These are phyloP conservation scores for Malassezia psittaci DNA, from an alignment of 1,284 basidiomycete species.

Conservation along the genomic window DNA sequence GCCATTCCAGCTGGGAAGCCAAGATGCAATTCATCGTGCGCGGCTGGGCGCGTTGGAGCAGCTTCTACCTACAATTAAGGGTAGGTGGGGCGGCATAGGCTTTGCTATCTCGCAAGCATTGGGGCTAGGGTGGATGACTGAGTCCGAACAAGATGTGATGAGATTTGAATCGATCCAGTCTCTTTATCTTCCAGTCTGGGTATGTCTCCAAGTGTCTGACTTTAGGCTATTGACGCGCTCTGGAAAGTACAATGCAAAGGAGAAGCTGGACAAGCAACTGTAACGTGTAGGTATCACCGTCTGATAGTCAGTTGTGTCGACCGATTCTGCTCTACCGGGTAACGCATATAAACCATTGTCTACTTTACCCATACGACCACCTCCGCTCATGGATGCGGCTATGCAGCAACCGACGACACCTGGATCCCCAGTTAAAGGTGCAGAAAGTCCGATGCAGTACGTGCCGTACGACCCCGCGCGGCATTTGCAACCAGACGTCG, in stretches of 20 bases:
- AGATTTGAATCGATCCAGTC: constrained; percentile 8
- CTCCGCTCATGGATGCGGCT: not conserved
- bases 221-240: constrained; percentile 3
- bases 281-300: constrained; percentile 2
- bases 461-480: constrained; percentile 2
- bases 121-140: constrained; percentile 9
- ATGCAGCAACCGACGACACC: not conserved
- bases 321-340: constrained; percentile 12
- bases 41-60: constrained; percentile 15
- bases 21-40: constrained; percentile 14
- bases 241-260: constrained; percentile 10
- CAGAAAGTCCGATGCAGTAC: constrained; percentile 9
- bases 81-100: constrained; percentile 11
- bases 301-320: constrained; percentile 3
- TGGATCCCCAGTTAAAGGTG: not conserved
- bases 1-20: constrained; percentile 6
- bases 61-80: constrained; percentile 14
- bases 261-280: constrained; percentile 8
- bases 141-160: constrained; percentile 13
- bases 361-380: constrained; percentile 9
- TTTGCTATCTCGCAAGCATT: constrained; percentile 11
- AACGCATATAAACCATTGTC: constrained; percentile 13
- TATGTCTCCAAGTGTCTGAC: not conserved
- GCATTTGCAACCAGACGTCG: constrained; percentile 11
- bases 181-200: constrained; percentile 11